Percentiles rank a stretch among this genome's conserved stretches.
These are phyloP conservation scores for Diaporthe citriasiana DNA, from an alignment of 2,329 filamentous ascomycete species.

Conservation along the genomic window DNA sequence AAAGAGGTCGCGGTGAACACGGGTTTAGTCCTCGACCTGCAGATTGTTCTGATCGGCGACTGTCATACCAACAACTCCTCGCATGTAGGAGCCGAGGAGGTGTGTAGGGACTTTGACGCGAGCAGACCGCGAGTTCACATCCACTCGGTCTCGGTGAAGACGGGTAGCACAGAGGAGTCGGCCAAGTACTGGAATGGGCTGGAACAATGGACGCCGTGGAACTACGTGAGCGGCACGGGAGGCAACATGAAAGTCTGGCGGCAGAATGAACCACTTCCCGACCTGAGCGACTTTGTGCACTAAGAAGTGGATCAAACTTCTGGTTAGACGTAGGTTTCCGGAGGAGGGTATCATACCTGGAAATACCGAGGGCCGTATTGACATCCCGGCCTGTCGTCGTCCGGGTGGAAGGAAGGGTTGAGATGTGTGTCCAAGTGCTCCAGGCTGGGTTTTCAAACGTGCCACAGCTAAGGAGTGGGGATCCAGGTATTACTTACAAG, in stretches of 20 bases:
- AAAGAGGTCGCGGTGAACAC: neutral
- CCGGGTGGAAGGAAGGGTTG: neutral
- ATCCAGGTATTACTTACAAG: neutral
- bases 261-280: neutral
- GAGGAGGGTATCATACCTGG: neutral
- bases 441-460: neutral
- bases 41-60: conserved; percentile 20
- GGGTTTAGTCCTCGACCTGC: neutral
- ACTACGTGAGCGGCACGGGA: neutral
- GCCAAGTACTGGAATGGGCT: neutral
- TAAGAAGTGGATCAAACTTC: neutral
- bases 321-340: neutral
- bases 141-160: conserved; percentile 13
- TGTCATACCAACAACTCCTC: neutral
- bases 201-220: neutral
- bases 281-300: conserved; percentile 2
- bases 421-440: neutral
- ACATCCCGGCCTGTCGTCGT: neutral
- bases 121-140: neutral
- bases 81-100: neutral
- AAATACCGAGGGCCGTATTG: neutral
- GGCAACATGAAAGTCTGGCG: conserved; percentile 8
- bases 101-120: neutral
- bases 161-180: neutral
- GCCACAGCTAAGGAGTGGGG: neutral